Evolutionary conservation across 164 flowering plant genomes (phyloP), one percentile per base, ranked within the genome.

Genomic region (Vitis rotundifolia): DNA sequence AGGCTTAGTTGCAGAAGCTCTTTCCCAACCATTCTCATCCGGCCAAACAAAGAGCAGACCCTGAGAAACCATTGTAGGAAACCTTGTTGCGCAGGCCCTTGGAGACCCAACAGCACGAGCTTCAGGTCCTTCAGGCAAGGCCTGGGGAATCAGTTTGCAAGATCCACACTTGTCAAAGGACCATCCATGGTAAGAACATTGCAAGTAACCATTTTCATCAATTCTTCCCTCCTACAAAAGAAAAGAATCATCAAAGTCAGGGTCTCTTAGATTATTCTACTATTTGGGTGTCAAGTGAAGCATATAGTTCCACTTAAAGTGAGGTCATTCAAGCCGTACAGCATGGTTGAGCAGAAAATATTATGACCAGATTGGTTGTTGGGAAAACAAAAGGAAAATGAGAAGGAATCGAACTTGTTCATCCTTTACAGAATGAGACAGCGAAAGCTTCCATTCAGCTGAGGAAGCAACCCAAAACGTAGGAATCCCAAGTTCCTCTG

Each of bases 11-110:
- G 87, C 83, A 58, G 73, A 73, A 73, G 98, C 94, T 85, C 86
- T 87, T 76, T 93, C 94, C 91, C 79, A 86, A 6, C 98, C 97
- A 78, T 91, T 90, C 78, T 95, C 98, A 77, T 95, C 97, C 2
- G 99, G 98, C 98, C 98, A 95, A 73, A 95, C 99, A 80, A 93
- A 95, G 59, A 95, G 96, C 77, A 95, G 76, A 28, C 99, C 99
- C 73, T 95, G 98, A 71, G 99, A 95, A 49, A 90, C 93, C 78
- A 85, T 82, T 0, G 97, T 93, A 3, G 99, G 98, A 66, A 93
- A 78, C 76, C 79, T 89, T 0, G 86, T 86, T 3, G 81, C 93
- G 74, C 98, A 92, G 0, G 99, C 99, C 76, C 92, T 85, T 0
- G 91, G 92, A 44, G 97, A 91, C 68, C 67, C 70, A 16, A 86